A percentile compares a stretch with the other conserved stretches of the same genome.
Conservation (phyloP, 2,329 filamentous ascomycete genomes). For the Tolypocladium endophyticum region DNA sequence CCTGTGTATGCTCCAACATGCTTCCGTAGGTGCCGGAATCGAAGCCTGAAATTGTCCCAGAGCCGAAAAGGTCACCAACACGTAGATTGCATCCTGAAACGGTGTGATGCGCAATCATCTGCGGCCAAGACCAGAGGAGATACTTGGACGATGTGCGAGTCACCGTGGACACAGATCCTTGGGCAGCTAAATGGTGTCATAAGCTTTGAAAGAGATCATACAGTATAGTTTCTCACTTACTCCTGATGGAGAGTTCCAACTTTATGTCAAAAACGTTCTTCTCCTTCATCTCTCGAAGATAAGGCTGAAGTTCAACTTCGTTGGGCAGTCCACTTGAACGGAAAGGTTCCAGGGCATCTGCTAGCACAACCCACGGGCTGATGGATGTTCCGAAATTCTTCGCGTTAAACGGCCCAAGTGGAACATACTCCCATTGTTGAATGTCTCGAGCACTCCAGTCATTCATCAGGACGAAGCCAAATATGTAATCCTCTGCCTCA, state of each 20-base stretch:
- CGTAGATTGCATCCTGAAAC: slow-evolving; percentile 66
- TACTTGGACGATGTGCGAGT: slow-evolving; percentile 24
- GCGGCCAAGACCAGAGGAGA: slow-evolving; percentile 69
- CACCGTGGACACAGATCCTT: slow-evolving; percentile 19
- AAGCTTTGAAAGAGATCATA: neutral
- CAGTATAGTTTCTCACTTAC: slow-evolving; percentile 14
- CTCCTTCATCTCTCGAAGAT: slow-evolving; percentile 45
- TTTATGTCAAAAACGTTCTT: slow-evolving; percentile 25
- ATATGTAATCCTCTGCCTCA: slow-evolving; percentile 58
- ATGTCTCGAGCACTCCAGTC: slow-evolving; percentile 56
- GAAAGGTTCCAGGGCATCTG: slow-evolving; percentile 39
- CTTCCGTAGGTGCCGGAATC: slow-evolving; percentile 56
- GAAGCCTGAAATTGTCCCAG: slow-evolving; percentile 63
- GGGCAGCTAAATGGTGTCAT: slow-evolving; percentile 11
- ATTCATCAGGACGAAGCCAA: slow-evolving; percentile 57
- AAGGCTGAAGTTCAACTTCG: slow-evolving; percentile 21
- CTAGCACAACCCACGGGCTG: slow-evolving; percentile 52
- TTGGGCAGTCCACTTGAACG: slow-evolving; percentile 17
- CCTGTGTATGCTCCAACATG: slow-evolving; percentile 60
- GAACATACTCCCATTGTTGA: slow-evolving; percentile 50
- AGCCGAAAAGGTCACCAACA: slow-evolving; percentile 65
- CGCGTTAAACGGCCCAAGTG: slow-evolving; percentile 50
- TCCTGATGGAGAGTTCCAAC: slow-evolving; percentile 26
- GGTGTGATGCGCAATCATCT: slow-evolving; percentile 76
- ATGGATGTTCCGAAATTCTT: slow-evolving; percentile 52